phyloP scores from a whole-genome alignment of 768 basidiomycete genomes.

The Russula abietina region DNA sequence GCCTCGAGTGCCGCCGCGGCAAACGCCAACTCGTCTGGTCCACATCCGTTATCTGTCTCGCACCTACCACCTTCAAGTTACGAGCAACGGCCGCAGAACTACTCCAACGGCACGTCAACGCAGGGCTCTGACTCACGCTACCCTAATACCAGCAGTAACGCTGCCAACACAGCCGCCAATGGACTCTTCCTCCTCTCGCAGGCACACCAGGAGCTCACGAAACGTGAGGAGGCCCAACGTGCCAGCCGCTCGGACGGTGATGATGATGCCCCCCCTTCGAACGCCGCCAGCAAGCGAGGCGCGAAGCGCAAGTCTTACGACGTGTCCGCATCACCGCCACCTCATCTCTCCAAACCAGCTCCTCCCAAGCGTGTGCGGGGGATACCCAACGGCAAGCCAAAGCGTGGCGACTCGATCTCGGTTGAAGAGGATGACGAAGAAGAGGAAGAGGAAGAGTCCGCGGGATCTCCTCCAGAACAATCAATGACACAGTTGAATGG shows the following conservation, averaged over 20 bases:
- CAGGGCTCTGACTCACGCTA: constrained; percentile 27
- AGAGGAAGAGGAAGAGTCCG: constrained; percentile 34
- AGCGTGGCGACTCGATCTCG: constrained; percentile 29
- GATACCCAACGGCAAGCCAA: constrained; percentile 23
- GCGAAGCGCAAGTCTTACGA: constrained; percentile 68
- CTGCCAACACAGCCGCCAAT: constrained; percentile 73
- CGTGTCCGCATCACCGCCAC: constrained; percentile 30
- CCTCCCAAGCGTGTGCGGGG: constrained; percentile 37
- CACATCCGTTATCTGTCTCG: constrained; percentile 35
- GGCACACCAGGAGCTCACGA: constrained; percentile 93
- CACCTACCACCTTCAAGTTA: constrained; percentile 27
- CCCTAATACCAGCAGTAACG: constrained; percentile 43
- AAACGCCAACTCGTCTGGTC: constrained; percentile 46
- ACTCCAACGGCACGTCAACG: constrained; percentile 16
- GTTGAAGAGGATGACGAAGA: constrained; percentile 31
- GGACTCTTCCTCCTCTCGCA: constrained; percentile 91
- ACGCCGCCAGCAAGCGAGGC: constrained; percentile 43
- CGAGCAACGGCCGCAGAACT: constrained; percentile 23
- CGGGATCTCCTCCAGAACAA: constrained; percentile 24
- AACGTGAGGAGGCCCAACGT: constrained; percentile 83
- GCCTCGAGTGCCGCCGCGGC: constrained; percentile 51
- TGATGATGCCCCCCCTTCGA: constrained; percentile 29
- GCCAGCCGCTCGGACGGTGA: constrained; percentile 36
- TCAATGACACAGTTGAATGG: constrained; percentile 7
- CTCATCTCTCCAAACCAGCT: constrained; percentile 9